Percentiles rank a stretch among this genome's conserved stretches.
phyloP scores from a whole-genome alignment of 768 basidiomycete species.

The Suillus spraguei region DNA sequence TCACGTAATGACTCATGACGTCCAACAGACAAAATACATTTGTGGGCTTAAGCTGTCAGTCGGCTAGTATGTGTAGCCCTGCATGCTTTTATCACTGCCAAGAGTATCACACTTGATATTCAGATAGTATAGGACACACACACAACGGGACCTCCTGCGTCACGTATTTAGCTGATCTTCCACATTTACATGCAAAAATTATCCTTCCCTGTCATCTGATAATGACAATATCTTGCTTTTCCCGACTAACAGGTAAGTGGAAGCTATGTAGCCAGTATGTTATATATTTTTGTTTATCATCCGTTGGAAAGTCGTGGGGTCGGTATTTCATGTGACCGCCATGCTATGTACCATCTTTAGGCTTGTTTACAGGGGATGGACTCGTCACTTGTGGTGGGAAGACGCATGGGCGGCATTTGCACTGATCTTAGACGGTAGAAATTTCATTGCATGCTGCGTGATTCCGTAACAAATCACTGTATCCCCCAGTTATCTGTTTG shows the following conservation, averaged over 20 bases:
- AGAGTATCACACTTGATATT: no score
- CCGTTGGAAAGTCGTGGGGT: not conserved
- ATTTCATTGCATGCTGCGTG: not conserved
- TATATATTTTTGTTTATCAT: not conserved
- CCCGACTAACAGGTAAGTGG: not conserved
- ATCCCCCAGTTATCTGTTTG: not conserved
- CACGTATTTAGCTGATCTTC: not conserved
- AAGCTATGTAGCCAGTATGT: not conserved
- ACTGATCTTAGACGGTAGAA: not conserved
- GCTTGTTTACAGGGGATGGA: constrained; percentile 4
- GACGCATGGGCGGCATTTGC: constrained; percentile 4
- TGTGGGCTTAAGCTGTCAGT: not conserved
- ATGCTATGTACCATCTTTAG: not conserved
- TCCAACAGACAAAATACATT: not conserved
- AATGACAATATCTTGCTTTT: not conserved
- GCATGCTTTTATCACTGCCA: not conserved
- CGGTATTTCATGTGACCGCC: not conserved
- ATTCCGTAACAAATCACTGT: not conserved
- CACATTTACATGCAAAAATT: not conserved
- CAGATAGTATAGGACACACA: no score
- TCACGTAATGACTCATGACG: not conserved
- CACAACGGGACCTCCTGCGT: not conserved
- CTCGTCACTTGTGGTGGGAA: constrained; percentile 3
- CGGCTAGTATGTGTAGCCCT: not conserved
- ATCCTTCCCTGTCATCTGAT: not conserved